These are phyloP conservation scores for Porcisia deanei DNA, from an alignment of 208 protist species.

Conservation along the genomic window DNA sequence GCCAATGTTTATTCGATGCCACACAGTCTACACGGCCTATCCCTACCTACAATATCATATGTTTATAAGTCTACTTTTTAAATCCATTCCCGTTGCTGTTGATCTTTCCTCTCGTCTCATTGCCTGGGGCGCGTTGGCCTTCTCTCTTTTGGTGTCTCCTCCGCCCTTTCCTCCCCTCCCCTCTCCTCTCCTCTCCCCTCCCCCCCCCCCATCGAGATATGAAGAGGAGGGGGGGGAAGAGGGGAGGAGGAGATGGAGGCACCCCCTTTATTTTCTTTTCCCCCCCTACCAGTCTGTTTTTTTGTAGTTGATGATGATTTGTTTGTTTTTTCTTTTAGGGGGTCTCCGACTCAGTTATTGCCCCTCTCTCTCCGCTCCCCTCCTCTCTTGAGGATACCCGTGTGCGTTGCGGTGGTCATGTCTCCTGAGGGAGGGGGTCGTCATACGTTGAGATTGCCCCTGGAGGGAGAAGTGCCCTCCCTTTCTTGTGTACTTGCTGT, in stretches of 20 bases:
- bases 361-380: background rate
- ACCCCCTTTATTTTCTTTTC: background rate
- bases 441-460: background rate
- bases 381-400: background rate
- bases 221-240: no score
- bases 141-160: background rate
- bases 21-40: background rate
- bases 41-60: background rate
- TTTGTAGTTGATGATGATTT: background rate
- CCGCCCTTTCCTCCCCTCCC: background rate
- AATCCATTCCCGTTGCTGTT: background rate
- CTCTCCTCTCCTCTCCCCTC: background rate
- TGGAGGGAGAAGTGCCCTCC: background rate
- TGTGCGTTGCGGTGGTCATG: no score
- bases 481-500: no score
- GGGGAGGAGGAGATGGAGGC: no score
- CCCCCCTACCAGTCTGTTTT: slow-evolving; percentile 8
- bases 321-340: background rate
- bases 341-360: background rate
- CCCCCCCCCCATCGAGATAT: background rate
- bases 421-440: no score
- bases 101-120: background rate
- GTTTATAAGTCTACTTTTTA: slow-evolving; percentile 14
- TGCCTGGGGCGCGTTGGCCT: background rate
- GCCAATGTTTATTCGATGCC: background rate